Evolutionary conservation across 2,329 filamentous ascomycete species (phyloP), one percentile per base, ranked within the genome.

Genomic region (Cercospora citrullina): DNA sequence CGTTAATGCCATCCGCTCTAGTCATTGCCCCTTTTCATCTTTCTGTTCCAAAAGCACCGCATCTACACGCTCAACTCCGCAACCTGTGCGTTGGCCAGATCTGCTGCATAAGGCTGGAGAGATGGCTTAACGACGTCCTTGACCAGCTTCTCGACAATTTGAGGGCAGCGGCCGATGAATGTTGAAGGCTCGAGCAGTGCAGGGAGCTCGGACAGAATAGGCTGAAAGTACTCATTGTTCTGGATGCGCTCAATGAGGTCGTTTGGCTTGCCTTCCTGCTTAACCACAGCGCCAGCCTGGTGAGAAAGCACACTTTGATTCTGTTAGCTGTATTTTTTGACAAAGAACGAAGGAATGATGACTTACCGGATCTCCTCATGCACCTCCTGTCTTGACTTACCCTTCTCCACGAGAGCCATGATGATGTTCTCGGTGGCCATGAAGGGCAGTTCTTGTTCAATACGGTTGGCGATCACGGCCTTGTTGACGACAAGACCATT

Each of bases 391-490:
- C 93, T 84, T 9, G 87, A 91, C 30, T 84, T 86, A 33, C 91
- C 92, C 75, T 89, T 86, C 66, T 88, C 87, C 30, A 90, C 87
- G 65, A 94, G 84, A 72, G 87, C 88, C 91, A 96, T 93, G 78
- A 94, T 91, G 77, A 93, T 89, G 72, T 86, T 85, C 76, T 87
- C 83, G 16, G 74, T 80, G 64, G 78, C 76, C 73, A 77, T 77
- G 81, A 97, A 96, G 0, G 94, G 94, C 14, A 97, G 86, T 80
- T 96, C 91, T 69, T 89, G 86, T 73, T 89, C 85, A 57, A 96
- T 84, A 70, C 86, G 89, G 67, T 85, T 84, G 68, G 85, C 83
- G 77, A 96, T 92, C 65, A 89, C 84, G 66, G 87, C 85, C 26
- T 92, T 91, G 80, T 96, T 97, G 45, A 97, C 86, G 45, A 96